A percentile compares a stretch with the other conserved stretches of the same genome.
Evolutionary conservation across 345 rosid species (phyloP).

Genomic region (Lepidium africanum): DNA sequence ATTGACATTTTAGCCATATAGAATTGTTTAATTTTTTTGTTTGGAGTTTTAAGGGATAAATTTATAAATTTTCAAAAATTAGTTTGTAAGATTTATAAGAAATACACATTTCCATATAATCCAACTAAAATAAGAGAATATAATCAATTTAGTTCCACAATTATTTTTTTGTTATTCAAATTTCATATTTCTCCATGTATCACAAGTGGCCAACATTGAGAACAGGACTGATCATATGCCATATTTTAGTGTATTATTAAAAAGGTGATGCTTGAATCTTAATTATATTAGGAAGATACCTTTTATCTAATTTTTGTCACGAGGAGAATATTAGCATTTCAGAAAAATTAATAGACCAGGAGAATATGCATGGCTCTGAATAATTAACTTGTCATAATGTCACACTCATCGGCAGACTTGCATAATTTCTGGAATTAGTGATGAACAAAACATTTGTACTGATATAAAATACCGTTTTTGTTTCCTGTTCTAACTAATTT

Average conservation of each 20-base stretch:
- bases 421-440: slow-evolving; percentile 7
- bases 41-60: no score
- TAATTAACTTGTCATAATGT: background rate
- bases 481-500: no score
- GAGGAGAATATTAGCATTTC: background rate
- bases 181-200: background rate
- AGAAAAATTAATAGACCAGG: background rate
- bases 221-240: background rate
- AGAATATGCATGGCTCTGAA: background rate
- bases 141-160: background rate
- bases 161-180: background rate
- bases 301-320: background rate
- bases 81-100: background rate
- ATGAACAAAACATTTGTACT: background rate
- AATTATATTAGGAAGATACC: background rate
- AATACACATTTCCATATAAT: background rate
- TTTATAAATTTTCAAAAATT: no score
- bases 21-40: no score
- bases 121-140: background rate
- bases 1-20: no score
- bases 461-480: background rate
- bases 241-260: background rate
- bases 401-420: background rate
- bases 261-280: background rate
- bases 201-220: background rate